phyloP scores from a whole-genome alignment of 257 asterid genomes.

The Parsonsia alboflavescens region DNA sequence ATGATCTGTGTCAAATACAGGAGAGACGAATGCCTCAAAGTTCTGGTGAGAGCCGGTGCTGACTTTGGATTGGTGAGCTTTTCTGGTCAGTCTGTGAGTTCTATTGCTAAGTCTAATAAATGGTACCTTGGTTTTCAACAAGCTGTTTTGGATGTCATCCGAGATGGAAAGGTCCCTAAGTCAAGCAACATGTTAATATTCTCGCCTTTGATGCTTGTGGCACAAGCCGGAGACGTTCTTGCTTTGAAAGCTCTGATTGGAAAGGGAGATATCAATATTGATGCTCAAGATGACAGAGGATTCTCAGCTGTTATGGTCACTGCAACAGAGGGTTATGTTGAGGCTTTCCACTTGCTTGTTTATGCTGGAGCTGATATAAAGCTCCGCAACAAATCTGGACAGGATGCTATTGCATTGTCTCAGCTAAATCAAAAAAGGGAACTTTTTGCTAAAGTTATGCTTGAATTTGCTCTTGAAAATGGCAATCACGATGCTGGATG shows the following conservation, averaged over 20 bases:
- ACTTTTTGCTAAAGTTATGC: slow-evolving; percentile 66
- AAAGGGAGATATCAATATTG: slow-evolving; percentile 35
- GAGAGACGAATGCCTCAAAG: slow-evolving; percentile 52
- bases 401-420: slow-evolving; percentile 55
- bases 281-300: slow-evolving; percentile 60
- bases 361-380: slow-evolving; percentile 73
- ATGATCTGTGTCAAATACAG: slow-evolving; percentile 48
- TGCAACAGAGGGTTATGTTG: slow-evolving; percentile 67
- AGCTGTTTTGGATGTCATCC: slow-evolving; percentile 45
- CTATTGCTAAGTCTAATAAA: slow-evolving; percentile 37
- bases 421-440: slow-evolving; percentile 43
- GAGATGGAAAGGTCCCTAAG: slow-evolving; percentile 39
- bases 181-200: slow-evolving; percentile 47
- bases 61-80: slow-evolving; percentile 57
- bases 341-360: slow-evolving; percentile 67
- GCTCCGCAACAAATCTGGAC: slow-evolving; percentile 52
- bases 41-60: slow-evolving; percentile 60
- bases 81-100: slow-evolving; percentile 45
- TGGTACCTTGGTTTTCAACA: slow-evolving; percentile 55
- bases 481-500: slow-evolving; percentile 55
- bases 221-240: slow-evolving; percentile 55
- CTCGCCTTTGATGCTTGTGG: slow-evolving; percentile 58
- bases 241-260: slow-evolving; percentile 48
- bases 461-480: slow-evolving; percentile 71
- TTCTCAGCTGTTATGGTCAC: slow-evolving; percentile 78